Evolutionary conservation across 164 flowering plant genomes (phyloP).

Genomic region (Sedum album): DNA sequence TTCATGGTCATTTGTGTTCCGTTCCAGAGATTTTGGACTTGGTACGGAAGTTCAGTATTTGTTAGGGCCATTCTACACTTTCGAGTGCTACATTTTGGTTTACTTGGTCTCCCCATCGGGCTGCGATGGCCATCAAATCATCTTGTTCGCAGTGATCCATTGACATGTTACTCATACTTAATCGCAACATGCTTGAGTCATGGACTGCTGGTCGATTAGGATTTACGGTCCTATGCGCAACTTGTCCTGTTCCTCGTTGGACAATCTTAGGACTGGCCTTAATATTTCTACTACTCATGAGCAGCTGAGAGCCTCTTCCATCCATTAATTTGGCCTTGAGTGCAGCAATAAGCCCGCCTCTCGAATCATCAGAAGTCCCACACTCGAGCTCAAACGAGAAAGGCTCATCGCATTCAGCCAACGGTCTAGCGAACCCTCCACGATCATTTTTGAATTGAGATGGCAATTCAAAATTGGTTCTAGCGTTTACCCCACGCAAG

Average conservation of each 20-base stretch:
- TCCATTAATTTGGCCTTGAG: slow-evolving; percentile 27
- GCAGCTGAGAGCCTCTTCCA: slow-evolving; percentile 13
- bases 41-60: not conserved
- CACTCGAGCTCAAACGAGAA: slow-evolving; percentile 31
- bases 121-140: not conserved
- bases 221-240: not conserved
- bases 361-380: slow-evolving; percentile 8
- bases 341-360: slow-evolving; percentile 22
- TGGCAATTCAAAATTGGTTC: slow-evolving; percentile 33
- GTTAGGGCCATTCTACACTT: not conserved
- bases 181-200: not conserved
- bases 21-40: not conserved
- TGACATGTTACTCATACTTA: not conserved
- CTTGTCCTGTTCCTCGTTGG: not conserved
- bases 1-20: not conserved
- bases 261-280: not conserved
- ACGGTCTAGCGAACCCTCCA: not conserved
- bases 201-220: not conserved
- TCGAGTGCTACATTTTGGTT: not conserved
- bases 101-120: not conserved
- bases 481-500: slow-evolving; percentile 30
- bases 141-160: not conserved
- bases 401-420: slow-evolving; percentile 16
- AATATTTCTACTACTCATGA: not conserved
- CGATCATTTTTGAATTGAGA: slow-evolving; percentile 1